Percentiles rank a stretch among this genome's conserved stretches.
These are phyloP conservation scores for Geotrichum reessii DNA, from an alignment of 1,139 yeast genomes.

Conservation along the genomic window DNA sequence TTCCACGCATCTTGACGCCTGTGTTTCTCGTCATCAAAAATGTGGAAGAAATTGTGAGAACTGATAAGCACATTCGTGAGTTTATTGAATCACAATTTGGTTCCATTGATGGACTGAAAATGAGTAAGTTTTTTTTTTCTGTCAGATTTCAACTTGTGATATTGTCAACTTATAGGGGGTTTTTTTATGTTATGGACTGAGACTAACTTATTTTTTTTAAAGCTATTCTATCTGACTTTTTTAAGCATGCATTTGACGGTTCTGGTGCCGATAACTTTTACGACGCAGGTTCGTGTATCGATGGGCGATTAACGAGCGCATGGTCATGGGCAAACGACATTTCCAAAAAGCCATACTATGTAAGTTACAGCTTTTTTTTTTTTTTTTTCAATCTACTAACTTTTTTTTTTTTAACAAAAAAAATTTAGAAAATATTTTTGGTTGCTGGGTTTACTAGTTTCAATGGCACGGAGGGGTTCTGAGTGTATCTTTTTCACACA, in stretches of 20 bases:
- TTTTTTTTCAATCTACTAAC: constrained; percentile 8
- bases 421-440: constrained; percentile 48
- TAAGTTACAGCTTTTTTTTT: background rate
- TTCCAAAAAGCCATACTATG: constrained; percentile 54
- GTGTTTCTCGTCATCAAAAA: constrained; percentile 51
- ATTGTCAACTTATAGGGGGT: background rate
- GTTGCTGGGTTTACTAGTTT: constrained; percentile 72
- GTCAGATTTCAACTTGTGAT: background rate
- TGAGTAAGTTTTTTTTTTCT: constrained; percentile 24
- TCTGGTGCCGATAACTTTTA: constrained; percentile 74
- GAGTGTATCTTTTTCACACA: constrained; percentile 4
- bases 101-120: constrained; percentile 44
- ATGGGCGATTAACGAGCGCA: constrained; percentile 69
- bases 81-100: constrained; percentile 56
- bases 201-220: constrained; percentile 1
- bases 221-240: constrained; percentile 56
- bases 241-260: constrained; percentile 69
- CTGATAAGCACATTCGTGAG: constrained; percentile 31
- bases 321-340: constrained; percentile 75
- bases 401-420: no score
- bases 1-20: constrained; percentile 66
- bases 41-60: constrained; percentile 19
- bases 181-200: background rate
- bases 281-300: constrained; percentile 76
- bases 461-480: constrained; percentile 59